A percentile compares a stretch with the other conserved stretches of the same genome.
phyloP scores from a whole-genome alignment of 2,329 filamentous ascomycete species.

The Aspergillus pseudoterreus region DNA sequence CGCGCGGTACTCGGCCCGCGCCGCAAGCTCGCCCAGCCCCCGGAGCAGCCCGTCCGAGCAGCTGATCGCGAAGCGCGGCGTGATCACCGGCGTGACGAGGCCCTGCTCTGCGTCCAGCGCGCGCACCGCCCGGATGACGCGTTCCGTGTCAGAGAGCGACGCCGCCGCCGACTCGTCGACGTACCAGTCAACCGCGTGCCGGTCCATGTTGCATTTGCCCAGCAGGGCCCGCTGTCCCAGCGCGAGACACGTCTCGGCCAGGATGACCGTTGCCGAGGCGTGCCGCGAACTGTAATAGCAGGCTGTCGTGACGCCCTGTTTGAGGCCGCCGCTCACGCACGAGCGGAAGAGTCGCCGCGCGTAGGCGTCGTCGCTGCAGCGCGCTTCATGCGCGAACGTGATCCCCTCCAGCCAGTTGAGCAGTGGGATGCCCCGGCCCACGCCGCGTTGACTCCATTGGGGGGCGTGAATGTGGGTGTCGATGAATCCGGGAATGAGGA shows the following conservation, averaged over 20 bases:
- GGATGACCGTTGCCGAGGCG: slow-evolving; percentile 25
- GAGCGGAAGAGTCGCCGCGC: slow-evolving; percentile 50
- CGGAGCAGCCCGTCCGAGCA: slow-evolving; percentile 54
- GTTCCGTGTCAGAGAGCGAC: slow-evolving; percentile 49
- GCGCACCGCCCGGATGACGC: slow-evolving; percentile 49
- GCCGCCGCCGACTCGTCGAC: slow-evolving; percentile 45
- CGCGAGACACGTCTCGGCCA: slow-evolving; percentile 30
- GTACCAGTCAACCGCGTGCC: slow-evolving; percentile 50
- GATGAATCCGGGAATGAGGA: slow-evolving; percentile 41
- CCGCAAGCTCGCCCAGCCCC: slow-evolving; percentile 54
- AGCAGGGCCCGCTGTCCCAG: slow-evolving; percentile 34
- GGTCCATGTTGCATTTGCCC: slow-evolving; percentile 38
- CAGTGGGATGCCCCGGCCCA: slow-evolving; percentile 39
- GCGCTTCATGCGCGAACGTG: slow-evolving; percentile 63
- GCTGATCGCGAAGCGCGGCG: slow-evolving; percentile 60
- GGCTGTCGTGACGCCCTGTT: slow-evolving; percentile 45
- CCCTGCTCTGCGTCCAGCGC: slow-evolving; percentile 40
- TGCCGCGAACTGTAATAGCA: slow-evolving; percentile 35
- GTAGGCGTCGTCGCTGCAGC: slow-evolving; percentile 54
- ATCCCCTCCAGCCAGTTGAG: slow-evolving; percentile 62
- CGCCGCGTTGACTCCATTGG: slow-evolving; percentile 47
- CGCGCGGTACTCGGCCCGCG: slow-evolving; percentile 36
- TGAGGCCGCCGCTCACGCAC: slow-evolving; percentile 56
- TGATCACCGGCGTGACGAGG: slow-evolving; percentile 52
- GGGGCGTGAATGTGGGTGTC: slow-evolving; percentile 69